A percentile compares a stretch with the other conserved stretches of the same genome.
These are phyloP conservation scores for Raddia distichophylla DNA, from an alignment of 176 grass and related monocot species.

Conservation along the genomic window DNA sequence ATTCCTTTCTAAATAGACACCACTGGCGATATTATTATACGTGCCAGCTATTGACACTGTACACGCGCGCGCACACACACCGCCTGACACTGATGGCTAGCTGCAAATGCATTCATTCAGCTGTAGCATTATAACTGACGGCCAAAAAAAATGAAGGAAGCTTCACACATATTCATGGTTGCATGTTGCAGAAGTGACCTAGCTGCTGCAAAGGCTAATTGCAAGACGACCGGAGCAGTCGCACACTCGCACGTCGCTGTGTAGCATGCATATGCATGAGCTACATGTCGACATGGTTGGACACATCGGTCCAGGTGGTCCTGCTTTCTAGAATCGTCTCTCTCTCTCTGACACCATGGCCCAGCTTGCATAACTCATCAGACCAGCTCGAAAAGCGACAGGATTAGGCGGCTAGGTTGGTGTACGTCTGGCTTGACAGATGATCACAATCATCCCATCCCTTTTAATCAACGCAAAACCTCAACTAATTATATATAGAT, in stretches of 20 bases:
- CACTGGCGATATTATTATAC: neutral
- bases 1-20: neutral
- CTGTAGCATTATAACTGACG: no score
- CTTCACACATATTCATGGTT: no score
- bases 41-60: neutral
- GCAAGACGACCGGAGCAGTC: no score
- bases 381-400: neutral
- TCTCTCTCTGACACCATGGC: neutral
- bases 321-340: neutral
- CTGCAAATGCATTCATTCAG: no score
- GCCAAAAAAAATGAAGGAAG: no score
- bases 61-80: no score
- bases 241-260: neutral
- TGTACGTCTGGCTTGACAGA: neutral
- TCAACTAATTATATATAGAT: neutral
- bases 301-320: neutral
- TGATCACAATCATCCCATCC: neutral
- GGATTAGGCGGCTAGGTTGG: neutral
- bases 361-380: neutral
- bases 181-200: no score
- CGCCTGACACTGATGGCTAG: no score
- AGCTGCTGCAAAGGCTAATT: neutral
- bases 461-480: neutral
- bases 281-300: slow-evolving; percentile 8
- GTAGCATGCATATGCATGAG: neutral